Base-by-base conservation (phyloP, 1,284 basidiomycete genomes). In the Boletellus deceptivus region DNA sequence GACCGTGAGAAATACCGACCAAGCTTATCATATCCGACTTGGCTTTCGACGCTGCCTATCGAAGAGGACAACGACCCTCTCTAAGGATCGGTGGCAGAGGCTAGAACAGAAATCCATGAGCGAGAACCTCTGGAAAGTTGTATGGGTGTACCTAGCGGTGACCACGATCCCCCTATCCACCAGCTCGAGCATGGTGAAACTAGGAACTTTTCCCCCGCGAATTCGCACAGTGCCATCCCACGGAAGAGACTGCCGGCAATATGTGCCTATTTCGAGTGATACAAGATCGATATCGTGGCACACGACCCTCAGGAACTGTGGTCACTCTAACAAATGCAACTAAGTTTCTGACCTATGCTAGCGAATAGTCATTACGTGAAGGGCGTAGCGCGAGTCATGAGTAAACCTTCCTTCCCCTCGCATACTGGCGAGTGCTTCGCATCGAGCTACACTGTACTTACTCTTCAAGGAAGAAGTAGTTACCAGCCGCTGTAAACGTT, bases 401-500 rank as follows among this genome's bases (percentile, higher is more conserved):
- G 40, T 41, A 46, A 36, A 55, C 59, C 61, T 56, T 55, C 52
- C 53, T 38, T 52, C 14, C 53, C 42, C 29, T 47, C 47, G 7
- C 13, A 42, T 37, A 10, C 27, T 17, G 18, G 33, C 16, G 29
- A 33, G 22, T 14, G 35, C 31, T 46, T 10, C 25, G 43, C 14
- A 29, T 42, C 22, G 27, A 42, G 29, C 31, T 33, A 35, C 33
- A 20, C 44, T n/a, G 33, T 35, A 33, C 36, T 70, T 75, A 89
- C 63, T 91, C 89, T 67, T 91, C 89, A n/a, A 91, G 80, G 86
- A 91, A 92, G 81, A 92, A 92, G 72, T 91, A 92, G 69, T 89
- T 91, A 33, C 89, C 89, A 50, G 85, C 72, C 49, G 74, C 89
- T 91, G 61, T 9, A 56, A 46, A 25, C 4, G 6, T 41, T 24